Evolutionary conservation across 495 filamentous ascomycete species (phyloP).

Genomic region (Neurospora sp.): DNA sequence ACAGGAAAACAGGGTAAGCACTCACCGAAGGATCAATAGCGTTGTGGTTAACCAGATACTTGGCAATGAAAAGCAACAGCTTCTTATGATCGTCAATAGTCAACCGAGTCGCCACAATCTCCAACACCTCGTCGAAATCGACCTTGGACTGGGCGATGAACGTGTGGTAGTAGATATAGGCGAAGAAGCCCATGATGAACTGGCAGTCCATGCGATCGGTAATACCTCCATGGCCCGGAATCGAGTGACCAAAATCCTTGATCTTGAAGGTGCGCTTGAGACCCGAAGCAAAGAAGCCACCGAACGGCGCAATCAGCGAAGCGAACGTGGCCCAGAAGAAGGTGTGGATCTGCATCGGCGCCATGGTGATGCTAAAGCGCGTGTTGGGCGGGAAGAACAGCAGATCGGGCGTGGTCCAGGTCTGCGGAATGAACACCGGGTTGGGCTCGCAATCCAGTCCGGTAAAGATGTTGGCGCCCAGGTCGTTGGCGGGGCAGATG

Average conservation of each 20-base stretch:
- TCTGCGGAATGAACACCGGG: constrained; percentile 75
- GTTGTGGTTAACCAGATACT: constrained; percentile 82
- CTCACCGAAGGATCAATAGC: constrained; percentile 10
- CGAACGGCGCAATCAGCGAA: constrained; percentile 94
- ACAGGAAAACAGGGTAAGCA: neutral
- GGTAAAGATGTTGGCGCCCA: constrained; percentile 84
- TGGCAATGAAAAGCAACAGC: constrained; percentile 70
- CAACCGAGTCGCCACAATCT: constrained; percentile 77
- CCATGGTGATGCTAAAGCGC: constrained; percentile 48
- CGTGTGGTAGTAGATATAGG: constrained; percentile 96
- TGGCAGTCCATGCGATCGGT: constrained; percentile 99
- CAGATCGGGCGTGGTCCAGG: constrained; percentile 68
- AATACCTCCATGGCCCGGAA: constrained; percentile 96
- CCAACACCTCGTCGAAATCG: constrained; percentile 74
- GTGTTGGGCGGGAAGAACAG: constrained; percentile 47
- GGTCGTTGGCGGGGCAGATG: constrained; percentile 94
- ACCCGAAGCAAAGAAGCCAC: constrained; percentile 96
- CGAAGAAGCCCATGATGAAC: constrained; percentile 99
- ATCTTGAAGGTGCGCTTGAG: constrained; percentile 99
- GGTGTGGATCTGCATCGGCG: constrained; percentile 93
- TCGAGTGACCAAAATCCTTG: constrained; percentile 98
- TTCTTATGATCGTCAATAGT: constrained; percentile 79
- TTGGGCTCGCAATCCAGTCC: constrained; percentile 91
- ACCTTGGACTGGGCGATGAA: constrained; percentile 86
- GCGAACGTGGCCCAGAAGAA: constrained; percentile 87